Evolutionary conservation across 2,329 filamentous ascomycete genomes (phyloP), one percentile per base, ranked within the genome.

Genomic region (Fusarium nanum): DNA sequence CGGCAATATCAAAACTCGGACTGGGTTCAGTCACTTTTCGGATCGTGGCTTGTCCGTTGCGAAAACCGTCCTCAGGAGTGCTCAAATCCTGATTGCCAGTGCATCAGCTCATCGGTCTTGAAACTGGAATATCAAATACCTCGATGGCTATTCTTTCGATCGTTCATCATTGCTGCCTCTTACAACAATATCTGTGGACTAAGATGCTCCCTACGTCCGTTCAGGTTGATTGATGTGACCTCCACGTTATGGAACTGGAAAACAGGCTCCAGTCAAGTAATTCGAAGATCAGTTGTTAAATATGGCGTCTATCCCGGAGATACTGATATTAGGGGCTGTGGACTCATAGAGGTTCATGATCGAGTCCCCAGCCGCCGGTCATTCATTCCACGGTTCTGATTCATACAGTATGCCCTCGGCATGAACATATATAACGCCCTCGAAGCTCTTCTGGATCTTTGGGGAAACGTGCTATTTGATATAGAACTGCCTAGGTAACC

Each of bases 121-220:
- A 61, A 20, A 8, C 6, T 71, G 2, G 58, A 71, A 14, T 70
- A 71, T 1, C 41, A 49, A 11, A 49, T 71, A 16, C 68, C 68
- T 2, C 57, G 3, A 16, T 71, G 68, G 68, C 22, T 71, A 13
- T 50, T 68, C 5, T 18, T 22, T 14, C 18, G 28, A 2, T 41
- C 58, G 1, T 32, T 64, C 1, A 23, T 7, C 4, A 32, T 71
- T 8, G 44, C 13, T 27, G 56, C 42, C 1, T 58, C 53, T 9
- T 68, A 65, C 14, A 56, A 27, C 25, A 42, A 22, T 7, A 23
- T 60, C 3, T 9, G 30, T 12, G 68, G 63, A 1, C 18, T 71
- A 10, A 6, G 30, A 9, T 68, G 40, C n/a, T 55, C 63, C 2
- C 6, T 71, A 0, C 67, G 67, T 5, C 63, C 63, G 2, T 11